Base-by-base conservation (phyloP, 2,329 filamentous ascomycete genomes). In the Neurospora sp. region DNA sequence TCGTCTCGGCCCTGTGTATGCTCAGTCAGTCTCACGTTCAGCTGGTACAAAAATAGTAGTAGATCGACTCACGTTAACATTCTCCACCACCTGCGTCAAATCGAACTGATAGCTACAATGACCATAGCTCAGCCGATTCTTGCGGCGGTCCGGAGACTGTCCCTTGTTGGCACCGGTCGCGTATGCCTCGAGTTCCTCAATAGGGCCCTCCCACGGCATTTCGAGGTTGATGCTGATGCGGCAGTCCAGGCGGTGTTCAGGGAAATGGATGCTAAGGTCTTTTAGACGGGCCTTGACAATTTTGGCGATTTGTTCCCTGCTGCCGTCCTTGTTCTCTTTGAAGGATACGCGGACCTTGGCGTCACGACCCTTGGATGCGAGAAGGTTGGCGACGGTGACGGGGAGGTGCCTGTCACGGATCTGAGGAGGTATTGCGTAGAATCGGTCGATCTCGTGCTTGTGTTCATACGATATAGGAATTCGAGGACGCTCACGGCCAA, bases 221-320 rank as follows among this genome's bases (percentile, higher is more conserved):
- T 99, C 96, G 2, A 99, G 86, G 77, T 97, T 98, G 77, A 99
- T 89, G 76, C 93, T 97, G 74, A 99, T 90, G 11, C 96, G 92
- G 81, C 93, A 97, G 80, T 99, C 96, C 76, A 97, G 92, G 3
- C 88, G 87, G 8, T 86, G 87, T 67, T 84, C 83, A 0, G 96
- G 95, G 74, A 93, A 91, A 80, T 91, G 90, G 19, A 99, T 86
- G 75, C 97, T 91, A n/a, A 97, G 82, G 78, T 99, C 93, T 36
- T 88, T 89, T 15, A 98, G 85, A n/a, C 93, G 89, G 36, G 90
- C 89, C 82, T 99, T 99, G 80, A 99, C 89, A 75, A 99, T 97
- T 79, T 92, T 93, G 71, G 89, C 90, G 11, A 95, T 81, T 2
- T 94, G 82, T 70, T 89, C 83, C 23, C 52, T 57, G 52, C 52